A percentile compares a stretch with the other conserved stretches of the same genome.
Evolutionary conservation across 2,329 filamentous ascomycete species (phyloP).

Genomic region (Paraconiothyrium brasiliense): DNA sequence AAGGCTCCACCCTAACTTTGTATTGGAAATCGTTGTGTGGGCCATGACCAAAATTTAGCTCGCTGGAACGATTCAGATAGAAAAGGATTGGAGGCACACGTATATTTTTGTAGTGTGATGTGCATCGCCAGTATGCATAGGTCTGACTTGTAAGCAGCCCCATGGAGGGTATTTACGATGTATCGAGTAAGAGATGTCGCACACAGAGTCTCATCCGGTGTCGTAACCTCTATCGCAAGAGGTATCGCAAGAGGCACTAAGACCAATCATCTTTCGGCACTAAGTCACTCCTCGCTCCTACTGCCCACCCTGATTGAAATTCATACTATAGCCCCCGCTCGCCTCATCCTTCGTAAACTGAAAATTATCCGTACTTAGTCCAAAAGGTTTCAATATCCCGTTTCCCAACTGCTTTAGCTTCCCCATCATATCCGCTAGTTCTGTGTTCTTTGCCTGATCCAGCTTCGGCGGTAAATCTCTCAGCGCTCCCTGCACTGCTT

Average conservation of each 20-base stretch:
- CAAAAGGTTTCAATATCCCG: conserved; percentile 90
- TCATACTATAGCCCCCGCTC: conserved; percentile 93
- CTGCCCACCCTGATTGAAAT: conserved; percentile 67
- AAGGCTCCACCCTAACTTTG: no score
- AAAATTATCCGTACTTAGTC: conserved; percentile 92
- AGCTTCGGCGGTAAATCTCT: conserved; percentile 71
- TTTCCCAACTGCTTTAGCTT: conserved; percentile 94
- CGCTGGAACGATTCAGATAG: no score
- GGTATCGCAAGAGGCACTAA: neutral
- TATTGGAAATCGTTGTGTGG: no score
- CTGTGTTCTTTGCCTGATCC: conserved; percentile 81
- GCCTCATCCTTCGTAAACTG: conserved; percentile 91
- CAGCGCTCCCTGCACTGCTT: conserved; percentile 73
- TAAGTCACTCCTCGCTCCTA: neutral
- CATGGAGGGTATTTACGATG: no score
- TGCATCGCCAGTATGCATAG: no score
- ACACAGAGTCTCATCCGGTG: neutral
- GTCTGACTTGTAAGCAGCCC: no score
- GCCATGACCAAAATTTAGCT: no score
- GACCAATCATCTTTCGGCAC: neutral
- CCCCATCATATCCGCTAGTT: conserved; percentile 97
- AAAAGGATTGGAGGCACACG: no score
- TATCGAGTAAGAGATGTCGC: neutral
- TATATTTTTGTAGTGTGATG: no score
- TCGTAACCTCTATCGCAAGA: neutral